Base-by-base conservation (phyloP, 1,284 basidiomycete species). In the Inonotus obliquus region DNA sequence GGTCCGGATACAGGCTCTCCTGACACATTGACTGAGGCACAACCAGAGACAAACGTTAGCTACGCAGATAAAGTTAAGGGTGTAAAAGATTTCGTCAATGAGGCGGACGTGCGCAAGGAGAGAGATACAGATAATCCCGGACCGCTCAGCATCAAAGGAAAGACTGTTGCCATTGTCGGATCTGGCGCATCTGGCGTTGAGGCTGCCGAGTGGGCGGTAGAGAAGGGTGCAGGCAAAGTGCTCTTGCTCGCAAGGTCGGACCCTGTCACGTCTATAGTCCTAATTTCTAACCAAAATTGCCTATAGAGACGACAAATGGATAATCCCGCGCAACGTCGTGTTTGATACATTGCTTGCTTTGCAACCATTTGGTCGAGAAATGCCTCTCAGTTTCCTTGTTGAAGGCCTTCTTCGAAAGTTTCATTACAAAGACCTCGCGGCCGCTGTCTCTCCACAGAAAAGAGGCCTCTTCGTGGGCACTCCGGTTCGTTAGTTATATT, bases 161-260 rank as follows among this genome's bases (percentile, higher is more conserved):
- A 84, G 72, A 77, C 74, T 17, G 73, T 83, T 2, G 74, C 80
- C 11, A 76, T 85, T 1, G 74, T 87, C 25, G 85, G 85, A 0
- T 80, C 80, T 44, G 84, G 84, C 0, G 85, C 85, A 0, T 82
- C 79, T 54, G 84, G 81, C 7, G 80, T 86, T 17, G 85, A 87
- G 67, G 80, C 83, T 1, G 81, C 83, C n/a, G 84, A 86, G 67
- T 77, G 80, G 1, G 79, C 79, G 0, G 69, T 82, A 1, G 66
- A 71, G 2, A 74, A 78, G 55, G 76, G 78, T 21, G 83, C 82
- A 2, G 75, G 74, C 17, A 69, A 75, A 23, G 73, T 77, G 3
- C 73, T 76, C 2, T 79, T 85, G 69, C 69, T 85, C 29, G 83
- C 83, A 69, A 71, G 64, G 68, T 67, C 11, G n/a, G 58, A 60